These are phyloP conservation scores for Candida xyloterini DNA, from an alignment of 805 yeast genomes.

Conservation along the genomic window DNA sequence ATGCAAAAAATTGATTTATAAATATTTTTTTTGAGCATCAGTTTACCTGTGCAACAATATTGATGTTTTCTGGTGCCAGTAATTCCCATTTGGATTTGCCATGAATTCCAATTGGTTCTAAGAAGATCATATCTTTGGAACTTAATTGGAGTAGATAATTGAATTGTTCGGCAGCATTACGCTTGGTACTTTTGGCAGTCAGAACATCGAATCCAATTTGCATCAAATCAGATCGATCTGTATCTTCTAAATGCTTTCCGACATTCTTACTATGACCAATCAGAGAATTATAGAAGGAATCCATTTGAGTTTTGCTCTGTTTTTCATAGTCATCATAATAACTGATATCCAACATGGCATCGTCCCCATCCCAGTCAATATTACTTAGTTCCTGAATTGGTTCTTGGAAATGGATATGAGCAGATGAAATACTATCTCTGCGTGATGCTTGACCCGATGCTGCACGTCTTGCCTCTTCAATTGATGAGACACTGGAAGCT, in stretches of 20 bases:
- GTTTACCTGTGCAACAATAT: constrained; percentile 11
- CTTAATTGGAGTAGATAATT: constrained; percentile 20
- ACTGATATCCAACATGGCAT: constrained; percentile 22
- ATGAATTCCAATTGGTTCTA: constrained; percentile 16
- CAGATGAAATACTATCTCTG: constrained; percentile 14
- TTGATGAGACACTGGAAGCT: constrained; percentile 27
- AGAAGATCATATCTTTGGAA: constrained; percentile 12
- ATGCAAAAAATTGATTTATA: neutral
- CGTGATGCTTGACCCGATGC: constrained; percentile 13
- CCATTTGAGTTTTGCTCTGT: neutral
- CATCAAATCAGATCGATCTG: constrained; percentile 10
- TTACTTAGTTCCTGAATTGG: constrained; percentile 4
- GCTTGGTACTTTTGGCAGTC: constrained; percentile 7
- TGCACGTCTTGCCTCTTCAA: constrained; percentile 28
- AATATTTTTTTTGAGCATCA: constrained; percentile 1
- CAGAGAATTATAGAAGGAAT: constrained; percentile 8
- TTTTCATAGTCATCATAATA: constrained; percentile 11
- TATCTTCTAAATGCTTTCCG: constrained; percentile 3
- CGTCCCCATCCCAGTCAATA: constrained; percentile 17
- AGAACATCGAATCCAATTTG: constrained; percentile 16
- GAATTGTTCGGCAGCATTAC: constrained; percentile 20
- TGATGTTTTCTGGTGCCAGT: constrained; percentile 18
- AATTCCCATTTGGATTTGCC: constrained; percentile 27
- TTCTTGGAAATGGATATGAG: constrained; percentile 11
- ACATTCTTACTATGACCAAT: constrained; percentile 3